Evolutionary conservation across 2,329 filamentous ascomycete genomes (phyloP).

Genomic region (Emydomyces testavorans): DNA sequence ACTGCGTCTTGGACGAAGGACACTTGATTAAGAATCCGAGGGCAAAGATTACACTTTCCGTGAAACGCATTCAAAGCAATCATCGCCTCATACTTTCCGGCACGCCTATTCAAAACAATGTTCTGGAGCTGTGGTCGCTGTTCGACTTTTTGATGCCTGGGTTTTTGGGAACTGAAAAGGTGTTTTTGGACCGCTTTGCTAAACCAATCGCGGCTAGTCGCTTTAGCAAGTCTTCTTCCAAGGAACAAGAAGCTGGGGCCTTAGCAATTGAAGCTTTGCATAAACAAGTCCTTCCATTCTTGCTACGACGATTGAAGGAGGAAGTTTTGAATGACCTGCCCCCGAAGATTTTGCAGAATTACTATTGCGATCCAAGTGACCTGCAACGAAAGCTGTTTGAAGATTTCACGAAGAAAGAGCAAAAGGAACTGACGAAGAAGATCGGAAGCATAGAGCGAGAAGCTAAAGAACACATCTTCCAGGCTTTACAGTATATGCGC

Average conservation of each 20-base stretch:
- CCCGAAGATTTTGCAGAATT: slow-evolving; percentile 97
- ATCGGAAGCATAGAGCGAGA: slow-evolving; percentile 79
- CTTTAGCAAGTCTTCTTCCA: slow-evolving; percentile 93
- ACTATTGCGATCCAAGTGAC: slow-evolving; percentile 96
- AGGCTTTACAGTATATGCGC: slow-evolving; percentile 97
- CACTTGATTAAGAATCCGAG: slow-evolving; percentile 98
- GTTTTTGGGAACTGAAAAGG: slow-evolving; percentile 88
- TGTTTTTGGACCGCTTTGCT: slow-evolving; percentile 90
- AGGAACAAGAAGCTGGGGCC: slow-evolving; percentile 93
- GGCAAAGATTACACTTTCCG: slow-evolving; percentile 85
- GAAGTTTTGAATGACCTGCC: slow-evolving; percentile 93
- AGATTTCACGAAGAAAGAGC: slow-evolving; percentile 88
- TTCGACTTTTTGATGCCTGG: slow-evolving; percentile 99
- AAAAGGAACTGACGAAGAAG: slow-evolving; percentile 73
- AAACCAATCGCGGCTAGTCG: slow-evolving; percentile 91
- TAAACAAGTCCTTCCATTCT: slow-evolving; percentile 94
- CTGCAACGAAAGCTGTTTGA: slow-evolving; percentile 92
- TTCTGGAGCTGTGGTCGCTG: slow-evolving; percentile 90
- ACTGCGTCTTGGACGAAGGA: slow-evolving; percentile 91
- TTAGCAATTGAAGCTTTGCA: slow-evolving; percentile 95
- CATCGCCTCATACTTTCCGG: slow-evolving; percentile 93
- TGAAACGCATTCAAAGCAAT: slow-evolving; percentile 81
- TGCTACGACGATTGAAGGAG: slow-evolving; percentile 90
- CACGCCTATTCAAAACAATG: slow-evolving; percentile 96
- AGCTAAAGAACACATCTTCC: slow-evolving; percentile 97